These are phyloP conservation scores for Metschnikowia proteae DNA, from an alignment of 805 yeast genomes.

Conservation along the genomic window DNA sequence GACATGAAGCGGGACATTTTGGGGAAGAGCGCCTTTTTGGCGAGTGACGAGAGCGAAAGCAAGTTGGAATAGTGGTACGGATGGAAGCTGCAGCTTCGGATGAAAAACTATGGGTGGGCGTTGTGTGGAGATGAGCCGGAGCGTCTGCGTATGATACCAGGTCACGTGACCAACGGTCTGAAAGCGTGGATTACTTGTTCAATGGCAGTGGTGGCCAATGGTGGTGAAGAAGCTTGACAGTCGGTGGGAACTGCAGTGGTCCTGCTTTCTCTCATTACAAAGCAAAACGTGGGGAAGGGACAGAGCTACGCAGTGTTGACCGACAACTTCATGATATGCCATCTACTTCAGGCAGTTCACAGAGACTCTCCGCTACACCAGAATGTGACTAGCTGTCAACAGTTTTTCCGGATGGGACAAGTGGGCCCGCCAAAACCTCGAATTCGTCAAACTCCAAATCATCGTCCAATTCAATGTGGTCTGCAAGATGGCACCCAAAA, in stretches of 20 bases:
- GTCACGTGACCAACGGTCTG: not conserved
- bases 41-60: slow-evolving; percentile 10
- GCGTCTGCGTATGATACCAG: not conserved
- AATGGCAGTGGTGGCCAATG: no score
- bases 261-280: no score
- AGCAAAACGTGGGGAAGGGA: no score
- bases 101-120: no score
- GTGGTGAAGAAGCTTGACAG: no score
- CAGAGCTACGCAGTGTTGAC: no score
- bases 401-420: not conserved
- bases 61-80: slow-evolving; percentile 4
- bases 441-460: slow-evolving; percentile 23
- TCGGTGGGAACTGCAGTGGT: no score
- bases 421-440: slow-evolving; percentile 1
- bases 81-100: not conserved
- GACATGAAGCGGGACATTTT: slow-evolving; percentile 15
- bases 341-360: no score
- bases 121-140: not conserved
- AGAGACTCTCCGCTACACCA: not conserved
- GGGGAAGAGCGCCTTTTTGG: slow-evolving; percentile 12
- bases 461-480: slow-evolving; percentile 26
- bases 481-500: slow-evolving; percentile 41
- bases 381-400: not conserved
- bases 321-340: no score
- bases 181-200: no score